These are phyloP conservation scores for Hypoxylon rubiginosum DNA, from an alignment of 2,329 filamentous ascomycete genomes.

Conservation along the genomic window DNA sequence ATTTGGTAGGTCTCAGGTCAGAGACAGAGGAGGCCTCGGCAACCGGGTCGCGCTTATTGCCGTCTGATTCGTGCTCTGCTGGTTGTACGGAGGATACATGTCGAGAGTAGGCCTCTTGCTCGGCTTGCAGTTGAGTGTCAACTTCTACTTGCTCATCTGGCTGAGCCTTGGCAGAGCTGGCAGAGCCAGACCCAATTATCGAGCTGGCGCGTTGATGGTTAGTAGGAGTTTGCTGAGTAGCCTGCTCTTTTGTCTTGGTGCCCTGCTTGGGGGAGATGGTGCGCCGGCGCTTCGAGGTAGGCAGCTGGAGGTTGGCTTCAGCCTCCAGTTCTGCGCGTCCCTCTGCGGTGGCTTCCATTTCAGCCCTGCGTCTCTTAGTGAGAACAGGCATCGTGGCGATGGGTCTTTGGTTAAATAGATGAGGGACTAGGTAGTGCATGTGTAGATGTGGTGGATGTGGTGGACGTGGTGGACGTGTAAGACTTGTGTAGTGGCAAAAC, in stretches of 20 bases:
- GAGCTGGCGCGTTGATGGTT: neutral
- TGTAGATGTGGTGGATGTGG: neutral
- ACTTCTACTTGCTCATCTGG: neutral
- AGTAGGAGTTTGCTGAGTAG: neutral
- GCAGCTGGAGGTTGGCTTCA: neutral
- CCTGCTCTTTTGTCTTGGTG: neutral
- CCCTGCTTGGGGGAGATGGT: neutral
- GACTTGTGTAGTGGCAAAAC: neutral
- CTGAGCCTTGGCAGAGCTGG: neutral
- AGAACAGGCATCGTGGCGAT: conserved; percentile 27
- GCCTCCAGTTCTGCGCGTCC: neutral
- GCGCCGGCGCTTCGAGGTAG: neutral
- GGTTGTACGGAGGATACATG: neutral
- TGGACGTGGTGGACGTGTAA: neutral
- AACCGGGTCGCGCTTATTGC: neutral
- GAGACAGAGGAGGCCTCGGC: too few species aligned
- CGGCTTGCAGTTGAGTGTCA: neutral
- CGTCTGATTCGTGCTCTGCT: neutral
- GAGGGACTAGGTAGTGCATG: neutral
- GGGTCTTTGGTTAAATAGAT: neutral
- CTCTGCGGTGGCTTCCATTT: conserved; percentile 13
- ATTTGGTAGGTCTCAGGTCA: neutral
- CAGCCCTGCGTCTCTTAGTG: conserved; percentile 35
- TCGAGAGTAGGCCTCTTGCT: neutral
- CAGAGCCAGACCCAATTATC: neutral